phyloP scores from a whole-genome alignment of 2,329 filamentous ascomycete genomes.

The Microcyclospora pomicola region DNA sequence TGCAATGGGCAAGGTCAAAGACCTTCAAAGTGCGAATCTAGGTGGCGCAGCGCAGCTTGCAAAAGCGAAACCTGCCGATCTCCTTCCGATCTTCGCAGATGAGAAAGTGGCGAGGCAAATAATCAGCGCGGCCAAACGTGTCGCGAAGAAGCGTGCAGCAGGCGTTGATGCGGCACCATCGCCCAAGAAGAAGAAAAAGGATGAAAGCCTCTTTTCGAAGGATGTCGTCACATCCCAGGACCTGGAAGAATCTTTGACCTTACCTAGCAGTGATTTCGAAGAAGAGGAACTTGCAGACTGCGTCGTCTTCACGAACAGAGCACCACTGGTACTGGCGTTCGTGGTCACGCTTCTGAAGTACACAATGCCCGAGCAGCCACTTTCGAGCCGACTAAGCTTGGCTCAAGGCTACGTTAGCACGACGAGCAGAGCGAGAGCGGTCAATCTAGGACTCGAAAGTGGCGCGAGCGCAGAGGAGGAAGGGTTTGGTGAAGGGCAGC shows the following conservation, averaged over 20 bases:
- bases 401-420: slow-evolving; percentile 73
- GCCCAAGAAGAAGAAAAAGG: slow-evolving; percentile 25
- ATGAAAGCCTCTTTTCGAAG: slow-evolving; percentile 17
- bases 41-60: slow-evolving; percentile 34
- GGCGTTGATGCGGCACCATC: slow-evolving; percentile 16
- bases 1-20: slow-evolving; percentile 41
- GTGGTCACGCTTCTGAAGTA: slow-evolving; percentile 58
- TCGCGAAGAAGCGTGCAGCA: slow-evolving; percentile 40
- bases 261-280: slow-evolving; percentile 42
- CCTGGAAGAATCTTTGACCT: slow-evolving; percentile 46
- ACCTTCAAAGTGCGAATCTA: slow-evolving; percentile 38
- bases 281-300: slow-evolving; percentile 47
- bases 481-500: slow-evolving; percentile 63
- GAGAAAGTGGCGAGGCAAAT: slow-evolving; percentile 44
- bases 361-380: slow-evolving; percentile 74
- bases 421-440: slow-evolving; percentile 65
- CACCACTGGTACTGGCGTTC: slow-evolving; percentile 71
- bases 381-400: slow-evolving; percentile 69
- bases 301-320: slow-evolving; percentile 59
- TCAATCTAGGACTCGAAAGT: slow-evolving; percentile 57
- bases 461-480: slow-evolving; percentile 53
- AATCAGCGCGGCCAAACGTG: slow-evolving; percentile 42
- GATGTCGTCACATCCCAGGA: slow-evolving; percentile 30
- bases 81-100: slow-evolving; percentile 35
- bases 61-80: slow-evolving; percentile 30